A percentile compares a stretch with the other conserved stretches of the same genome.
These are phyloP conservation scores for Isabelozyma heimii DNA, from an alignment of 805 yeast species.

Conservation along the genomic window DNA sequence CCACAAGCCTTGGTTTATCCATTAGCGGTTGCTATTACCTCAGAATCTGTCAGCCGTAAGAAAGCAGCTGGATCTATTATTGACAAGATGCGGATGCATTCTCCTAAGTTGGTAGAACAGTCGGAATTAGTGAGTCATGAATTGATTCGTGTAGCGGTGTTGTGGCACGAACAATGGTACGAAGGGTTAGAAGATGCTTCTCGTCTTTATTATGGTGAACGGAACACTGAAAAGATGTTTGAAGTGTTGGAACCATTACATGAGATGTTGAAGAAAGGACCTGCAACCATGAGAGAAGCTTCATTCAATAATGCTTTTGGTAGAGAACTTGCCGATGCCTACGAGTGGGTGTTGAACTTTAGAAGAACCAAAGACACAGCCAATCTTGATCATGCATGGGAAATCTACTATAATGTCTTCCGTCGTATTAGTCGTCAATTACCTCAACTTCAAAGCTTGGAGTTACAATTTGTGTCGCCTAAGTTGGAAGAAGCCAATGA, in stretches of 20 bases:
- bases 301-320: conserved; percentile 94
- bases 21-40: conserved; percentile 90
- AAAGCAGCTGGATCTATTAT: conserved; percentile 88
- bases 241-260: conserved; percentile 87
- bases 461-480: conserved; percentile 92
- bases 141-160: conserved; percentile 87
- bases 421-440: conserved; percentile 85
- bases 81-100: conserved; percentile 88
- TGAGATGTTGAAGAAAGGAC: conserved; percentile 77
- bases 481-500: conserved; percentile 74
- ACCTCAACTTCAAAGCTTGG: conserved; percentile 82
- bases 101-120: conserved; percentile 81
- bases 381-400: conserved; percentile 97
- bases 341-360: conserved; percentile 87
- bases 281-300: conserved; percentile 88
- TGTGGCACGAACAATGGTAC: conserved; percentile 98
- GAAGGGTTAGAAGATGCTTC: conserved; percentile 98
- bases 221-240: conserved; percentile 92
- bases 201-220: conserved; percentile 87
- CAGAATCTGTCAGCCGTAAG: conserved; percentile 86
- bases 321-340: conserved; percentile 86
- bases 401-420: conserved; percentile 89
- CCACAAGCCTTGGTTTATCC: conserved; percentile 98
- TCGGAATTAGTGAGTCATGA: conserved; percentile 94
- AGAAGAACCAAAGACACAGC: conserved; percentile 82